Evolutionary conservation across 352 stramenopile genomes (phyloP).

Genomic region (Globisporangium okanoganense): DNA sequence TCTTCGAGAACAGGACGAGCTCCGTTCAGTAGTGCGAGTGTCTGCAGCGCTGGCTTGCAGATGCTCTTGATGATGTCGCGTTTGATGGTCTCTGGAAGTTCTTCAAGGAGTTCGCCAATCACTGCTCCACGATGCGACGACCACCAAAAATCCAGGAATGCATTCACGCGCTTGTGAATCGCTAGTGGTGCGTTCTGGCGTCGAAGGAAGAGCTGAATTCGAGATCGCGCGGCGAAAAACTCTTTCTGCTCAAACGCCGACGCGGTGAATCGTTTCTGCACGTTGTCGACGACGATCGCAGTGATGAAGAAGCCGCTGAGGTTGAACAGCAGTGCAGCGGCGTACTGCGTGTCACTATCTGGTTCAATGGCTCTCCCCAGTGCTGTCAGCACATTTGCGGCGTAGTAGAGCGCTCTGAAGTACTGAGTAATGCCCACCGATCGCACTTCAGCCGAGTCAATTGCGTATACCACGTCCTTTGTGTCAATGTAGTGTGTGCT

Average conservation of each 20-base stretch:
- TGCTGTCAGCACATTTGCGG: constrained; percentile 49
- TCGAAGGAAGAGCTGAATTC: constrained; percentile 66
- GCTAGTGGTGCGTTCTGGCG: constrained; percentile 50
- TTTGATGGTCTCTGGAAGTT: constrained; percentile 60
- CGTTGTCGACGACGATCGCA: constrained; percentile 66
- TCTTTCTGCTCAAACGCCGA: constrained; percentile 74
- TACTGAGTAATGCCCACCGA: constrained; percentile 41
- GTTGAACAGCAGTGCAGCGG: constrained; percentile 56
- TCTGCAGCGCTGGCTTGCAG: constrained; percentile 54
- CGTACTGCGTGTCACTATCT: constrained; percentile 43
- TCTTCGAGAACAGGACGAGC: constrained; percentile 40
- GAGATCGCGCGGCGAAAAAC: constrained; percentile 51
- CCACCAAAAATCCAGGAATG: constrained; percentile 78
- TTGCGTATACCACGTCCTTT: constrained; percentile 18
- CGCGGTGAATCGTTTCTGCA: constrained; percentile 73
- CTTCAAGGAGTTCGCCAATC: constrained; percentile 49
- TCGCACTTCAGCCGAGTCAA: constrained; percentile 18
- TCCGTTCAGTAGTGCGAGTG: constrained; percentile 38
- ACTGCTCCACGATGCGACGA: constrained; percentile 58
- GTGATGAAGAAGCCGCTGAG: constrained; percentile 74
- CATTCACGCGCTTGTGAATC: constrained; percentile 62
- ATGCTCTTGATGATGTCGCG: constrained; percentile 58
- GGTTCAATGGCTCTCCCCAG: constrained; percentile 50
- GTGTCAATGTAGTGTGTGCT: constrained; percentile 25
- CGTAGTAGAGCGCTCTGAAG: constrained; percentile 63